These are phyloP conservation scores for Citrus mangshanensis DNA, from an alignment of 345 rosid species.

Conservation along the genomic window DNA sequence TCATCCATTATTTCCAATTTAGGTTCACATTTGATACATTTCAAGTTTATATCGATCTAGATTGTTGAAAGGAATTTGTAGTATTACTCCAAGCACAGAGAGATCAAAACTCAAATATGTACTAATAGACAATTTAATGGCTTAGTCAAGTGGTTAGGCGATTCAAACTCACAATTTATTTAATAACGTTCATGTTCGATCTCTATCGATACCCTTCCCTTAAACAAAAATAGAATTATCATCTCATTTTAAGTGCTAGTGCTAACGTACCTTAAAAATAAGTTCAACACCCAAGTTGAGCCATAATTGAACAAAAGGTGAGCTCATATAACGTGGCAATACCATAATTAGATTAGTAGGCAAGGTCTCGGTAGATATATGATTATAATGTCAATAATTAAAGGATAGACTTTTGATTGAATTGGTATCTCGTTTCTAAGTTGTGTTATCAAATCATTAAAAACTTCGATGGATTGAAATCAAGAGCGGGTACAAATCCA, in stretches of 20 bases:
- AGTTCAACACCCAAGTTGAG: not conserved
- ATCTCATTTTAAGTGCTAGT: not conserved
- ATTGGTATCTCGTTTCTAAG: not conserved
- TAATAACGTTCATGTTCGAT: too few relatives aligned
- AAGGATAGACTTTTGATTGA: not conserved
- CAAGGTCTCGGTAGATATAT: not conserved
- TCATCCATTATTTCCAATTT: not conserved
- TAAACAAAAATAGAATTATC: not conserved
- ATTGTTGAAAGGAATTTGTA: too few relatives aligned
- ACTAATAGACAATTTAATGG: too few relatives aligned
- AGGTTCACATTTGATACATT: not conserved
- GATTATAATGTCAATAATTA: not conserved
- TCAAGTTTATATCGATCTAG: too few relatives aligned
- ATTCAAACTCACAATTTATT: too few relatives aligned
- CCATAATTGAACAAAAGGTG: not conserved
- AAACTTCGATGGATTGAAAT: not conserved
- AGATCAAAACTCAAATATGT: too few relatives aligned
- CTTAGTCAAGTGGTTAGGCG: too few relatives aligned
- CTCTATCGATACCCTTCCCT: too few relatives aligned
- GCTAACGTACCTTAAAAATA: not conserved
- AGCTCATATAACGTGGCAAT: not conserved
- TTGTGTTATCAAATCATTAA: not conserved
- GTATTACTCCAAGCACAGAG: too few relatives aligned
- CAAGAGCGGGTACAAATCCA: not conserved
- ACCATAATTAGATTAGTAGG: not conserved